Evolutionary conservation across 1,139 yeast genomes (phyloP).

Genomic region (Suhomyces ambrosiae): DNA sequence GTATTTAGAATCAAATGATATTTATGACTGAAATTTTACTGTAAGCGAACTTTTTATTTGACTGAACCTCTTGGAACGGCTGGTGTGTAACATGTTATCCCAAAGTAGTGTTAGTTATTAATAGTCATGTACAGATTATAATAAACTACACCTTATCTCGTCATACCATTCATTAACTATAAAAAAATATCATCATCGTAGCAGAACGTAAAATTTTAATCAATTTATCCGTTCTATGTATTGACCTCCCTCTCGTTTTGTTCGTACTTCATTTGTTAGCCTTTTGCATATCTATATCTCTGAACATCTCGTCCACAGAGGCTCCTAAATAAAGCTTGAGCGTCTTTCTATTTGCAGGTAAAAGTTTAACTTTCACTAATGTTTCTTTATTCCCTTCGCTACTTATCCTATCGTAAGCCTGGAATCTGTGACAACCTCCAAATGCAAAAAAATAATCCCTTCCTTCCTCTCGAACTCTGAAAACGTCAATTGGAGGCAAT

Average conservation of each 20-base stretch:
- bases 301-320: conserved; percentile 60
- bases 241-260: not conserved
- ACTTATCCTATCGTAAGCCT: conserved; percentile 61
- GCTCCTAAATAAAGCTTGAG: conserved; percentile 64
- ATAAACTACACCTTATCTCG: no score
- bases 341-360: conserved; percentile 70
- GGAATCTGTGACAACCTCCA: conserved; percentile 85
- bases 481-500: conserved; percentile 75
- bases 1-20: not conserved
- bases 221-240: no score
- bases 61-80: no score
- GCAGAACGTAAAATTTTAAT: no score
- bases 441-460: conserved; percentile 70
- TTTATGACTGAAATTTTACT: not conserved
- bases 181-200: no score
- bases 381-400: conserved; percentile 31
- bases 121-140: no score
- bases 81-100: no score
- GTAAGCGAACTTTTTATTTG: no score
- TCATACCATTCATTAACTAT: no score
- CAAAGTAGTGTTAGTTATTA: no score
- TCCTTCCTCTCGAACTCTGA: conserved; percentile 65
- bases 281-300: conserved; percentile 16
- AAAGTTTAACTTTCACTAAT: conserved; percentile 61
- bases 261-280: no score